Evolutionary conservation across 73 alveolate genomes (phyloP), one percentile per base, ranked within the genome.

Genomic region (Paramecium primaurelia): DNA sequence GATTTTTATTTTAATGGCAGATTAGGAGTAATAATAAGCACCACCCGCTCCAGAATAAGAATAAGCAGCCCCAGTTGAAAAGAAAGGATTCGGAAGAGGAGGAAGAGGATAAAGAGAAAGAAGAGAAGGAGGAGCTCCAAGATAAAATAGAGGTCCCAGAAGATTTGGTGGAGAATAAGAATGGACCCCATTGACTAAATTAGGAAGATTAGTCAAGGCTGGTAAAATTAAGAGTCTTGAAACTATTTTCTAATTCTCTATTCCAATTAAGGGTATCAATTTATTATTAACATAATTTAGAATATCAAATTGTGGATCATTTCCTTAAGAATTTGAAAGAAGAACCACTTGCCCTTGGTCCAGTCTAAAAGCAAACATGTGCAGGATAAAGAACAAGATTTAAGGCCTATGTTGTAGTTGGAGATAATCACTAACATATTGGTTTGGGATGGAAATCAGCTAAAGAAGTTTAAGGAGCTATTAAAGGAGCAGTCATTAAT

Each of bases 321-420:
- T 92, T 71, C 92, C 84, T 91, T 36, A 96, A 97, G 84, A 97
- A 96, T 84, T 95, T 99, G 92, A 97, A 97, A 95, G 99, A 99
- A 84, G 99, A 99, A 92, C 99, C 99, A 92, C 97, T 99, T 98
- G 96, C 98, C 96, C 97, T 99, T 95, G 97, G 96, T 96, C 98
- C 99, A 86, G 99, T 99, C 95, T 99, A 99, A 96, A 99, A 99
- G 98, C 99, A 98, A 98, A 98, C 99, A 73, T 94, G 97, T 91
- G 99, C 99, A 86, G 99, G 99, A 60, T 98, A 99, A 96, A 98
- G 99, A 96, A 99, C 99, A 93, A 97, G 99, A 96, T 99, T 99
- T 98, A 98, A 98, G 98, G 99, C 99, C 88, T 98, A 96, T 93
- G 99, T 99, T 59, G 99, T 99, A 59, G 99, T 98, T 77, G 99